These are phyloP conservation scores for Udeniomyces megalosporus DNA, from an alignment of 768 basidiomycete species.

Conservation along the genomic window DNA sequence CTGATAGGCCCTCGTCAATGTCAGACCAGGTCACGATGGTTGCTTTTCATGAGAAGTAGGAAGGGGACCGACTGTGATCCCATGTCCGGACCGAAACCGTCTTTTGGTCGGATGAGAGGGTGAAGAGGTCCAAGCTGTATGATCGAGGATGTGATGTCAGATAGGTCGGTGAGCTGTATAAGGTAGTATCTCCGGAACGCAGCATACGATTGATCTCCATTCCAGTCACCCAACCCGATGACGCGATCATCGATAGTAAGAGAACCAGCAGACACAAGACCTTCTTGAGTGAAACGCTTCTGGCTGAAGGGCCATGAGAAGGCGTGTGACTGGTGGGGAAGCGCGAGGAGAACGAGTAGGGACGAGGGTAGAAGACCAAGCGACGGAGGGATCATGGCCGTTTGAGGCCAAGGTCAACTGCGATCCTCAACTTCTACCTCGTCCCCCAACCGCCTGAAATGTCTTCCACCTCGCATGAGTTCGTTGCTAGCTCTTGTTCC, in stretches of 20 bases:
- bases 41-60: no score
- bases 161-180: neutral
- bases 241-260: slow-evolving; percentile 60
- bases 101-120: slow-evolving; percentile 58
- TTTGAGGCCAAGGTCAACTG: no score
- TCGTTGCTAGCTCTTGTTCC: neutral
- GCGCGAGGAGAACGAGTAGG: neutral
- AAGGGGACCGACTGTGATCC: slow-evolving; percentile 48
- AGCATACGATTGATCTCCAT: slow-evolving; percentile 84
- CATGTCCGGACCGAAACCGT: slow-evolving; percentile 63
- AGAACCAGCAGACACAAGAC: slow-evolving; percentile 59
- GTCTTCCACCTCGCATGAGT: no score
- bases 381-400: neutral
- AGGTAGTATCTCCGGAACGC: neutral
- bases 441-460: neutral
- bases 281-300: slow-evolving; percentile 70
- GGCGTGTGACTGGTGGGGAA: neutral
- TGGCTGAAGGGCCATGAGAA: slow-evolving; percentile 62
- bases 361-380: neutral
- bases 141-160: neutral
- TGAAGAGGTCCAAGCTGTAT: slow-evolving; percentile 58
- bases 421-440: neutral
- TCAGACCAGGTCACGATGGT: slow-evolving; percentile 34
- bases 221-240: slow-evolving; percentile 84
- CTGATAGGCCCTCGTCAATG: slow-evolving; percentile 25